A percentile compares a stretch with the other conserved stretches of the same genome.
Conservation (phyloP, 192 early-diverging fungal genomes). For the Phycomyces nitens region DNA sequence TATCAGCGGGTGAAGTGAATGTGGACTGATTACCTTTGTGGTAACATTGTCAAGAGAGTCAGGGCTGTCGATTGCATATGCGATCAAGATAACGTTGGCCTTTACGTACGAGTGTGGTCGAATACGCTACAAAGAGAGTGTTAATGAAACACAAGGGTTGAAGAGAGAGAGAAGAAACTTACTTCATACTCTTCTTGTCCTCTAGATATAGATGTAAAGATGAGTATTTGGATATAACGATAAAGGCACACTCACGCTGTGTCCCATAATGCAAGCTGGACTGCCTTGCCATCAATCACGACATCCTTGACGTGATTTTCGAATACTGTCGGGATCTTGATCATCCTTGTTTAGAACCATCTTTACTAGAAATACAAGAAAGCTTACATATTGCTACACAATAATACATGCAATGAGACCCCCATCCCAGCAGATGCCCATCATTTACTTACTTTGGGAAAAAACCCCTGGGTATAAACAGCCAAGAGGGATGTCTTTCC, state of each 20-base stretch:
- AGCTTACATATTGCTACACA: neutral
- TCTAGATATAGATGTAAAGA: constrained; percentile 1
- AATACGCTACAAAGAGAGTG: constrained; percentile 44
- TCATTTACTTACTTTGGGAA: constrained; percentile 72
- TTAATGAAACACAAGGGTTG: neutral
- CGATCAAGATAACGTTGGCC: constrained; percentile 85
- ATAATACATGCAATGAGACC: neutral
- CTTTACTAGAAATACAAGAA: neutral
- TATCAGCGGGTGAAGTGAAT: neutral
- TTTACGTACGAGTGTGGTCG: constrained; percentile 86
- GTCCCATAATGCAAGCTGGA: constrained; percentile 38
- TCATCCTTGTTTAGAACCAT: constrained; percentile 8
- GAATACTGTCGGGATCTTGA: constrained; percentile 35
- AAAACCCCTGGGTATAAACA: constrained; percentile 71
- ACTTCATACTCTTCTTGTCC: constrained; percentile 31
- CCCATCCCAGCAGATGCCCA: neutral
- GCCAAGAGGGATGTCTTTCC: constrained; percentile 78
- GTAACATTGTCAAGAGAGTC: constrained; percentile 77
- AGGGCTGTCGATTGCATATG: constrained; percentile 78
- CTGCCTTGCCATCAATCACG: constrained; percentile 28
- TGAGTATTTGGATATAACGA: neutral
- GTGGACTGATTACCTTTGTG: constrained; percentile 41
- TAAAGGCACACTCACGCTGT: constrained; percentile 27
- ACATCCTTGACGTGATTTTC: constrained; percentile 36
- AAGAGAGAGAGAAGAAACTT: neutral